Evolutionary conservation across 106 monocot genomes (phyloP).

Genomic region (Chionographis japonica): DNA sequence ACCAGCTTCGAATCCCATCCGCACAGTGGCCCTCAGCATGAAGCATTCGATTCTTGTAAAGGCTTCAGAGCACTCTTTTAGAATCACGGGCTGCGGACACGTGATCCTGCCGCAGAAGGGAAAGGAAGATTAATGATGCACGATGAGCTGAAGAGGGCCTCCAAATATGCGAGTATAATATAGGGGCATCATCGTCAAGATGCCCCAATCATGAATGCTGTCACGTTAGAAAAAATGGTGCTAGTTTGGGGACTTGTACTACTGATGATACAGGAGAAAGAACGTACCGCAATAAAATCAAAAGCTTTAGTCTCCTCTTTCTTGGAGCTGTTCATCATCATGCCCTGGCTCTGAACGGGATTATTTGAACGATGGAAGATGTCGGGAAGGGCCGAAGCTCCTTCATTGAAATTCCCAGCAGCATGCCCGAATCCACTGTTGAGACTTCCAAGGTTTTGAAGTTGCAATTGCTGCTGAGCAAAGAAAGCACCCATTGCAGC

Average conservation of each 20-base stretch:
- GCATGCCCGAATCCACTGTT: slow-evolving; percentile 38
- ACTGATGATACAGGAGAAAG: too few relatives aligned
- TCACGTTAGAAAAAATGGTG: too few relatives aligned
- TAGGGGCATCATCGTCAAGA: too few relatives aligned
- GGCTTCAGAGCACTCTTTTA: slow-evolving; percentile 48
- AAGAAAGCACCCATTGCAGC: slow-evolving; percentile 58
- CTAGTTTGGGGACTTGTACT: too few relatives aligned
- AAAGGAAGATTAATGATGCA: neutral
- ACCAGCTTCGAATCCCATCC: neutral
- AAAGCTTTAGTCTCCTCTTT: slow-evolving; percentile 93
- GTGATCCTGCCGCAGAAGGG: slow-evolving; percentile 64
- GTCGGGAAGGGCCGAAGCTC: slow-evolving; percentile 56
- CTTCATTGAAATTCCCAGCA: slow-evolving; percentile 20
- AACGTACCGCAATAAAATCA: slow-evolving; percentile 92
- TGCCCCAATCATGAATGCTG: too few relatives aligned
- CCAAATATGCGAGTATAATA: too few relatives aligned
- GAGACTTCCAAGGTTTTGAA: slow-evolving; percentile 66
- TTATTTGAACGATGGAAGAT: slow-evolving; percentile 57
- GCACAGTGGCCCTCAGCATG: neutral
- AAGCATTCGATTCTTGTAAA: neutral
- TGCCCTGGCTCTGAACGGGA: slow-evolving; percentile 40
- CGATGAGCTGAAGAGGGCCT: too few relatives aligned
- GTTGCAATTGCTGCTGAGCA: slow-evolving; percentile 73
- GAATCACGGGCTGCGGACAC: slow-evolving; percentile 73
- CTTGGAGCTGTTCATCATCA: slow-evolving; percentile 42